Conservation (phyloP, 2,329 filamentous ascomycete genomes). For the Nemania bipapillata region DNA sequence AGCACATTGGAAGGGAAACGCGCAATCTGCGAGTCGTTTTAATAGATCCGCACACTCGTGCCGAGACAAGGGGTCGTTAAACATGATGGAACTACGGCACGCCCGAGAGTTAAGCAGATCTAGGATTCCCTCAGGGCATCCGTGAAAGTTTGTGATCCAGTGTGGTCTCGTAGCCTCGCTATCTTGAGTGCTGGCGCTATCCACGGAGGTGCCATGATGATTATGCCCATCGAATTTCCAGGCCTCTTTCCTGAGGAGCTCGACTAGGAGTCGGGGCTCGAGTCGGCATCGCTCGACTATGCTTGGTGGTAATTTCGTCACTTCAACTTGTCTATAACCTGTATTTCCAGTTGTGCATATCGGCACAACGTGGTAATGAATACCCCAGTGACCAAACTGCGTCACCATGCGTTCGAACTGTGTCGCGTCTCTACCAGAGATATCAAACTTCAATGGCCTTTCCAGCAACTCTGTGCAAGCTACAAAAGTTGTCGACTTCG, state of each 20-base stretch:
- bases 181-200: background rate
- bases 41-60: slow-evolving; percentile 70
- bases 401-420: slow-evolving; percentile 65
- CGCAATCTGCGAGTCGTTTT: slow-evolving; percentile 66
- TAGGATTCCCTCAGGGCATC: slow-evolving; percentile 78
- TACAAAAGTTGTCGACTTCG: slow-evolving; percentile 19
- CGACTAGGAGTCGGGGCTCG: slow-evolving; percentile 77
- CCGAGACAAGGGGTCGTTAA: slow-evolving; percentile 74
- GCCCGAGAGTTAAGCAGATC: slow-evolving; percentile 80
- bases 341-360: slow-evolving; percentile 16
- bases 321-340: slow-evolving; percentile 53
- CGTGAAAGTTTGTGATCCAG: slow-evolving; percentile 72
- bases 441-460: slow-evolving; percentile 71
- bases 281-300: slow-evolving; percentile 80
- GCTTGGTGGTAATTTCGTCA: slow-evolving; percentile 72
- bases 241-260: slow-evolving; percentile 78
- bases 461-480: slow-evolving; percentile 56
- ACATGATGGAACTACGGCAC: slow-evolving; percentile 85
- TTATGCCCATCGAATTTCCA: slow-evolving; percentile 71
- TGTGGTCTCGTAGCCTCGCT: slow-evolving; percentile 33
- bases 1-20: slow-evolving; percentile 84
- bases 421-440: slow-evolving; percentile 68
- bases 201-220: slow-evolving; percentile 14
- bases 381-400: slow-evolving; percentile 79
- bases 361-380: slow-evolving; percentile 66